Percentiles rank a stretch among this genome's conserved stretches.
phyloP scores from a whole-genome alignment of 2,329 filamentous ascomycete genomes.

The Fusarium sp. region DNA sequence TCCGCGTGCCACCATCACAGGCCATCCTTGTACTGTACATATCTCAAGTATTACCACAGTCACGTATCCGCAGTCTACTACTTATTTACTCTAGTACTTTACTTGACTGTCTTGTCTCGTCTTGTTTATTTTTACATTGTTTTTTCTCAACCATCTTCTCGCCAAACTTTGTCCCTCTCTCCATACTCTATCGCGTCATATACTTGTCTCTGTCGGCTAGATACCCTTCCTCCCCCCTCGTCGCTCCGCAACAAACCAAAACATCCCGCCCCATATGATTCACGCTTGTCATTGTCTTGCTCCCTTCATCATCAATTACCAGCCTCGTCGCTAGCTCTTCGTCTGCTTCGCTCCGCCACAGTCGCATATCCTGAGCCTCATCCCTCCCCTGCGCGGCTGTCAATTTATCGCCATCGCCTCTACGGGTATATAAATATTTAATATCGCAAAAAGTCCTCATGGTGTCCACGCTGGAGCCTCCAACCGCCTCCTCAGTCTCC shows the following conservation, averaged over 20 bases:
- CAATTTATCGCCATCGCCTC: slow-evolving; percentile 6
- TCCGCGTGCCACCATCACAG: slow-evolving; percentile 41
- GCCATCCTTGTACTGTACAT: slow-evolving; percentile 25
- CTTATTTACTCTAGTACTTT: no score
- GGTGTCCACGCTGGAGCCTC: slow-evolving; percentile 72
- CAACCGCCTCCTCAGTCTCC: slow-evolving; percentile 63
- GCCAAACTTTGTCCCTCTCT: slow-evolving; percentile 4
- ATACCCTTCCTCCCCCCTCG: slow-evolving; percentile 19
- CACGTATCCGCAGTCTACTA: no score
- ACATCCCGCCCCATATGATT: slow-evolving; percentile 47
- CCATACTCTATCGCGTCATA: slow-evolving; percentile 15
- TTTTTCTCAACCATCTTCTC: slow-evolving; percentile 4
- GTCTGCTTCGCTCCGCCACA: slow-evolving; percentile 34
- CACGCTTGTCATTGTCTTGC: slow-evolving; percentile 20
- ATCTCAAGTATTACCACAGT: neutral
- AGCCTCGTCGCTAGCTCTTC: slow-evolving; percentile 35
- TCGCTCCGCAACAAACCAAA: slow-evolving; percentile 44
- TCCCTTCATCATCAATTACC: slow-evolving; percentile 20
- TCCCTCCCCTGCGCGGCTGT: slow-evolving; percentile 25
- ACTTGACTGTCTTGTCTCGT: slow-evolving; percentile 4
- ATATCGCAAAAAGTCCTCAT: slow-evolving; percentile 57
- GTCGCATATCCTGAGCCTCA: slow-evolving; percentile 21
- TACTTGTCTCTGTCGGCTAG: neutral
- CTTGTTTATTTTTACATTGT: slow-evolving; percentile 24
- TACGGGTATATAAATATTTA: slow-evolving; percentile 2